Evolutionary conservation across 148 eudicot genomes (phyloP), one percentile per base, ranked within the genome.

Genomic region (Heliamphora exappendiculata): DNA sequence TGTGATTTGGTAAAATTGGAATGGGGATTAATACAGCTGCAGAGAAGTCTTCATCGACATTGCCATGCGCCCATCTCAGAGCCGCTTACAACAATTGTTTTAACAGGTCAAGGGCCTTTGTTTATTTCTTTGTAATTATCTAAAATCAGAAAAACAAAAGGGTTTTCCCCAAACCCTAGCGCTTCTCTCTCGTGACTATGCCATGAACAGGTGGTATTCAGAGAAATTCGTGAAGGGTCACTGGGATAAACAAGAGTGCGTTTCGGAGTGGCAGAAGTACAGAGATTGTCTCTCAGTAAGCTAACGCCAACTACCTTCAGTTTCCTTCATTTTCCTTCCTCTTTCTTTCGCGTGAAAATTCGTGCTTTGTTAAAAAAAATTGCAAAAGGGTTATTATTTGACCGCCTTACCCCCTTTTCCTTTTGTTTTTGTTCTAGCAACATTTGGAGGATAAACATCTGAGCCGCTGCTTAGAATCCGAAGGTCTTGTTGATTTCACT

Each of bases 141-240:
- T 42, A 22, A n/a, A 12, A 31, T 29, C 1, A 10, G 1, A 34
- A 36, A 39, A 67, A 10, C 33, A 37, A 10, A 19, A 29, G 70
- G 41, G 57, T 19, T 75, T 63, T 70, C 0, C 34, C 22, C 44
- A 71, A 51, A 26, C 26, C 74, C 42, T 13, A 7, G 8, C n/a
- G 19, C 8, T 45, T 65, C 14, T 37, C 70, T 66, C 47, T 37
- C 50, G 6, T 13, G 6, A 7, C 11, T 13, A 5, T 13, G 1
- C 9, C 11, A 5, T 58, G 28, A 77, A 47, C 77, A 95, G 96
- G 83, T 92, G 98, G 98, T 95, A 95, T 81, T 75, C 94, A 0
- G 98, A 95, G 86, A 91, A 95, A 77, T 95, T 89, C 63, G 83
- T 95, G 58, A 95, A 92, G 84, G 98, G 98, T 74, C 90, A 89